Base-by-base conservation (phyloP, 768 basidiomycete species). In the Omphalotus guepiniiformis region DNA sequence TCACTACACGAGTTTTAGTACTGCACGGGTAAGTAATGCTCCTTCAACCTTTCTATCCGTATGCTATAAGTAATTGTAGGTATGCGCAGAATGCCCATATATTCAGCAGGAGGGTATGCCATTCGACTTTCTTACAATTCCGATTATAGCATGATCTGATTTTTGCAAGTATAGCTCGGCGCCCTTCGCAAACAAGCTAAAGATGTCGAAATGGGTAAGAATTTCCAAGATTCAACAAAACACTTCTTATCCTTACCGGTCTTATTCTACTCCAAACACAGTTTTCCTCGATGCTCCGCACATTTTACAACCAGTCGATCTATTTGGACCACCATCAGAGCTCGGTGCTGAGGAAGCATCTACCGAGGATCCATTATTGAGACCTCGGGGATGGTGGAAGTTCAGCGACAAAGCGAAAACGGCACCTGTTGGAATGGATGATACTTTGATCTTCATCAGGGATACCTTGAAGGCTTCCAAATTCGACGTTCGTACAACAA, bases 321-420 rank as follows among this genome's bases (percentile, higher is more conserved):
- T 87, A 9, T 47, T 57, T 48, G 55, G 13, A 49, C 50, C 21
- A 15, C 39, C 42, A 18, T 51, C 72, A 43, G 60, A 53, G 13
- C 55, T 60, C 15, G 48, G 55, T 22, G 65, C 67, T 15, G 80
- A 85, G 55, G 80, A 79, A 3, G 63, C 77, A 18, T 62, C 76
- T 22, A 74, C 30, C 35, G 46, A 38, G 12, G 37, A 69, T 5
- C 78, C 86, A 3, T n/a, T n/a, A n/a, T n/a, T n/a, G n/a, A n/a
- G n/a, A n/a, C n/a, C n/a, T n/a, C 72, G 88, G 47, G 85, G 71
- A 3, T 92, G 90, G 90, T 93, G 81, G 80, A 78, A 66, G 48
- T 57, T n/a, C n/a, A n/a, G n/a, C n/a, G 70, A 4, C 77, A 83
- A 49, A 61, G 77, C 78, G 6, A 72, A 74, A 39, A 79, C 76